Base-by-base conservation (phyloP, 1,284 basidiomycete genomes). In the Coniophora puteana region DNA sequence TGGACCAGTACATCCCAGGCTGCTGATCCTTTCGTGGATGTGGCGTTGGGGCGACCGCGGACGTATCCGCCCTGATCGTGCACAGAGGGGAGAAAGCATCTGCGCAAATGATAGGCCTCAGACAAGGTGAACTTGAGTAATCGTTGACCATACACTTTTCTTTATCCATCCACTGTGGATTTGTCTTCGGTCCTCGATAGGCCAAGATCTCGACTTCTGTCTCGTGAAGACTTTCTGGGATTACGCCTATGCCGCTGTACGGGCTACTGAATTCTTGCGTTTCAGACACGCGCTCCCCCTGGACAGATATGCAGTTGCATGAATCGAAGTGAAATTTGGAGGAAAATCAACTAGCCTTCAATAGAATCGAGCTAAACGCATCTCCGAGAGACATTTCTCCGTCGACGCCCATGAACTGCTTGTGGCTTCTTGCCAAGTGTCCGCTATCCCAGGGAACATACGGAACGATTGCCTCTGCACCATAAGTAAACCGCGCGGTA, bases 401-500 rank as follows among this genome's bases (percentile, higher is more conserved):
- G 12, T 42, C 45, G 7, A 47, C 40, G 4, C 47, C 43, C 31
- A 45, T 44, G 31, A 45, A 48, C 14, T 49, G 38, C 5, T 3
- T 44, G 10, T 41, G 39, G 10, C 12, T 41, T 34, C 69, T 58
- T 10, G 44, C 46, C 3, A 45, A 35, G 43, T 76, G 72, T 40
- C 68, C 64, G 0, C 51, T 31, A 31, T 72, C 48, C 1, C 33
- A 17, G n/a, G 52, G 33, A 8, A 68, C 49, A 43, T 61, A 75
- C 0, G 32, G n/a, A 1, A 49, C 47, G 13, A 34, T 47, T 34
- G 55, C 58, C 17, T 55, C 46, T 0, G 57, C 54, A 5, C 74
- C 74, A 30, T 75, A 74, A 0, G 68, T 63, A 25, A 59, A 57
- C 45, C 61, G 68, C 5, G 74, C 61, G 4, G 71, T 53, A 6